These are phyloP conservation scores for Aureobasidium vineae DNA, from an alignment of 2,329 filamentous ascomycete species.

Conservation along the genomic window DNA sequence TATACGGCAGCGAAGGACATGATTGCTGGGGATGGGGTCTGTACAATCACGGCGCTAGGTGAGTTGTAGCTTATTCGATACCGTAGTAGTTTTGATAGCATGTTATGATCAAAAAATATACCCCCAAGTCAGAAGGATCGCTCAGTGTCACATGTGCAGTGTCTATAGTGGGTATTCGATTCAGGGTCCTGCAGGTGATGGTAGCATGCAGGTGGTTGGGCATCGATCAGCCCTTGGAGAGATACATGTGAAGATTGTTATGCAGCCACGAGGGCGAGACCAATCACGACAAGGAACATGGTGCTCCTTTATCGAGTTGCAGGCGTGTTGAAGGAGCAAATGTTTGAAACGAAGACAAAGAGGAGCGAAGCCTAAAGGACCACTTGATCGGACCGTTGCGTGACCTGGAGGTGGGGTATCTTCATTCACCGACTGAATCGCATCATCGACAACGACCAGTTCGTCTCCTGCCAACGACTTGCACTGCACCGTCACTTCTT, in stretches of 20 bases:
- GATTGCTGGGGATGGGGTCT: constrained; percentile 8
- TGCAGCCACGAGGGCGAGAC: constrained; percentile 15
- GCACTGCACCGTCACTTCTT: neutral
- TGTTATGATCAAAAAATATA: constrained; percentile 23
- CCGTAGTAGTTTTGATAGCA: constrained; percentile 19
- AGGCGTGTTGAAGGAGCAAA: neutral
- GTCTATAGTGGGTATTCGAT: neutral
- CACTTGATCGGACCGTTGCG: constrained; percentile 20
- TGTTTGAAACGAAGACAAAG: constrained; percentile 6
- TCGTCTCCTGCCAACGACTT: constrained; percentile 11
- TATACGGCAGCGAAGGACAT: constrained; percentile 14
- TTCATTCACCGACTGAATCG: constrained; percentile 15
- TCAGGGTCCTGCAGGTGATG: constrained; percentile 12
- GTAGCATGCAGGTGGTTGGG: constrained; percentile 10
- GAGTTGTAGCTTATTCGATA: constrained; percentile 23
- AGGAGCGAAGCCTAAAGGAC: constrained; percentile 15
- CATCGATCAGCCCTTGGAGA: neutral
- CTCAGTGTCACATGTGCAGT: neutral
- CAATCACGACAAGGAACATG: constrained; percentile 1
- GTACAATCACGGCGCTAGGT: constrained; percentile 22
- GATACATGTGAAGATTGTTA: neutral
- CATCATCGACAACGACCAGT: constrained; percentile 17
- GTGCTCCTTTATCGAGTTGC: constrained; percentile 6
- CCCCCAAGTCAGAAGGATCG: neutral
- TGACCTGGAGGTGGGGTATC: constrained; percentile 8